phyloP scores from a whole-genome alignment of 1,284 basidiomycete genomes.

The Marasmius sp. region DNA sequence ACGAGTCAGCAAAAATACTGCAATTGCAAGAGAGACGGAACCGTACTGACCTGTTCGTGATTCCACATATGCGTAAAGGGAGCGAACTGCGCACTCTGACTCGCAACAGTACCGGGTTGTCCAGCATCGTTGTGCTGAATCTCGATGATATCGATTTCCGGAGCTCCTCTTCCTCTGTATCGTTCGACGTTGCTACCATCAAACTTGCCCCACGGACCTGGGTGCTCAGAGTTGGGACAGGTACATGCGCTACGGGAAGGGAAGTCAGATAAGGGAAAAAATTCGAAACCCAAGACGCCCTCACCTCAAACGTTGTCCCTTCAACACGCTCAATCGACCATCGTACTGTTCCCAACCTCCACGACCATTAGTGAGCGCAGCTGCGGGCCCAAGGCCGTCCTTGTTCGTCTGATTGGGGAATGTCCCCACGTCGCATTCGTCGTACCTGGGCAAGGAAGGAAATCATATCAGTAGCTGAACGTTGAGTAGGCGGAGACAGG shows the following conservation, averaged over 20 bases:
- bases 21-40: neutral
- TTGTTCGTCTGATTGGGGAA: slow-evolving; percentile 68
- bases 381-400: slow-evolving; percentile 44
- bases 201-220: slow-evolving; percentile 36
- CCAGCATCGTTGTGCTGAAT: slow-evolving; percentile 58
- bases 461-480: neutral
- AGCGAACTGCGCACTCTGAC: slow-evolving; percentile 67
- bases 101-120: slow-evolving; percentile 47
- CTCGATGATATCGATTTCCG: slow-evolving; percentile 85
- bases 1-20: neutral
- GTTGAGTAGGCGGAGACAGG: slow-evolving; percentile 12
- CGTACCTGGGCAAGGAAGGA: slow-evolving; percentile 42
- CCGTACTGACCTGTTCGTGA: slow-evolving; percentile 33
- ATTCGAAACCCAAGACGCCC: slow-evolving; percentile 34
- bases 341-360: slow-evolving; percentile 46
- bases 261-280: slow-evolving; percentile 31
- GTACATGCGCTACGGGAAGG: slow-evolving; percentile 39
- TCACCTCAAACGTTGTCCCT: slow-evolving; percentile 64
- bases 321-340: slow-evolving; percentile 58
- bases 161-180: slow-evolving; percentile 67
- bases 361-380: slow-evolving; percentile 48
- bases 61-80: slow-evolving; percentile 62
- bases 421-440: slow-evolving; percentile 77
- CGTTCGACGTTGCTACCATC: slow-evolving; percentile 22
- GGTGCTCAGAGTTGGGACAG: slow-evolving; percentile 44